Conservation (phyloP, 192 early-diverging fungal genomes). For the Endogone sp. region DNA sequence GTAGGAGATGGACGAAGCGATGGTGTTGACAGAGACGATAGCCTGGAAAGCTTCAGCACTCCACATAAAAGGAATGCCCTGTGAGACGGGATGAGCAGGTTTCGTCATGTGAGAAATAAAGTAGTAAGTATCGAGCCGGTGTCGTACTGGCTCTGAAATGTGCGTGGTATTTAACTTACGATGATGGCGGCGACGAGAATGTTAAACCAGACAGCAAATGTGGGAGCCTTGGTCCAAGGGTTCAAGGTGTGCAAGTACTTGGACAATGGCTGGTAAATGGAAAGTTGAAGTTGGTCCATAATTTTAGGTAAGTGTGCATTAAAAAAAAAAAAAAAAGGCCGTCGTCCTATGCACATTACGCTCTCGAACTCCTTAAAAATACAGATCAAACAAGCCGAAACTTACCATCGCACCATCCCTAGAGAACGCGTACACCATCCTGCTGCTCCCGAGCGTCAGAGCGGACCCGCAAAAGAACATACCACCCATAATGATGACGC, state of each 20-base stretch:
- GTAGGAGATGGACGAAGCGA: constrained; percentile 49
- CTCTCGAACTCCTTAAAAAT: too few species aligned
- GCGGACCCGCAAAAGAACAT: constrained; percentile 53
- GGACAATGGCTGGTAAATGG: constrained; percentile 27
- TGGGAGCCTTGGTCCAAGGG: constrained; percentile 32
- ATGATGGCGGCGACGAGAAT: constrained; percentile 33
- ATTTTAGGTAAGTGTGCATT: not conserved
- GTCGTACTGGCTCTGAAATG: too few species aligned
- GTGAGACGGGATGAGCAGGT: too few species aligned
- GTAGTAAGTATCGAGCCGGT: too few species aligned
- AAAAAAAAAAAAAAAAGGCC: not conserved
- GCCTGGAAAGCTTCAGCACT: constrained; percentile 47
- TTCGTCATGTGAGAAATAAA: too few species aligned
- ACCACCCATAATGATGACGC: constrained; percentile 44
- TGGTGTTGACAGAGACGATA: constrained; percentile 55
- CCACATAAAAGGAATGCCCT: constrained; percentile 42
- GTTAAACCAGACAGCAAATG: constrained; percentile 51
- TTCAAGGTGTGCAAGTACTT: constrained; percentile 35
- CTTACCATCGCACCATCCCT: constrained; percentile 44
- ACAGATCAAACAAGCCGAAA: not conserved
- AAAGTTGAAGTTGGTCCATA: too few species aligned
- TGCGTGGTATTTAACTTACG: constrained; percentile 14
- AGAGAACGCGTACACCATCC: constrained; percentile 58
- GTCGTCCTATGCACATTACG: too few species aligned
- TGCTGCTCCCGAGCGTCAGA: constrained; percentile 42